Base-by-base conservation (phyloP, 192 early-diverging fungal species). In the Radiomyces spectabilis region DNA sequence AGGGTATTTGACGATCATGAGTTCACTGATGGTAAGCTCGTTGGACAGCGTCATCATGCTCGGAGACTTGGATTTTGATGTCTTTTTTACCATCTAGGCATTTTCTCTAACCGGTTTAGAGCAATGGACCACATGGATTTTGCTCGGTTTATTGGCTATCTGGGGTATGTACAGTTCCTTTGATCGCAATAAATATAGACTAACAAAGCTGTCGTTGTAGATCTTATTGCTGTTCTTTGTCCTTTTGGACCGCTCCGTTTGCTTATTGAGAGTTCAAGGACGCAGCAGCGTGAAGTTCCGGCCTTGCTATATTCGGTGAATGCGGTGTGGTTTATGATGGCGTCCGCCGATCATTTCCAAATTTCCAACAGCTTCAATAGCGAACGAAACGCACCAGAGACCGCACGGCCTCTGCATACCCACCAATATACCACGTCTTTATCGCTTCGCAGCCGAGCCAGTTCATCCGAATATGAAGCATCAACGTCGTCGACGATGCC, bases 181-280 rank as follows among this genome's bases (percentile, higher is more conserved):
- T n/a, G n/a, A n/a, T n/a, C n/a, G n/a, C n/a, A n/a, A n/a, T n/a
- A n/a, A n/a, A n/a, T n/a, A n/a, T n/a, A n/a, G n/a, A n/a, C n/a
- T n/a, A n/a, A n/a, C n/a, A n/a, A n/a, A n/a, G n/a, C n/a, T 18
- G 19, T 16, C 41, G 35, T n/a, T 29, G 15, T 56, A 88, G 86
- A 93, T 73, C 69, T 93, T 52, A 83, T 93, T 61, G 91, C 91
- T 1, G 91, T 93, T n/a, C 68, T 93, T 3, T 90, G 89, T 68
- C 91, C 91, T 0, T 93, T 87, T 78, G 91, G 91, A 6, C 91
- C 91, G 4, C 71, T 93, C 13, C 79, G 85, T 18, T 74, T 93
- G 35, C 59, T 93, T 10, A 79, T 93, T 43, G 91, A 93, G 65
- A 82, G 80, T 26, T 83, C 87, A 6, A 74, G 79, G 49, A 70